Conservation (phyloP, 768 basidiomycete genomes). For the Russula earlei region DNA sequence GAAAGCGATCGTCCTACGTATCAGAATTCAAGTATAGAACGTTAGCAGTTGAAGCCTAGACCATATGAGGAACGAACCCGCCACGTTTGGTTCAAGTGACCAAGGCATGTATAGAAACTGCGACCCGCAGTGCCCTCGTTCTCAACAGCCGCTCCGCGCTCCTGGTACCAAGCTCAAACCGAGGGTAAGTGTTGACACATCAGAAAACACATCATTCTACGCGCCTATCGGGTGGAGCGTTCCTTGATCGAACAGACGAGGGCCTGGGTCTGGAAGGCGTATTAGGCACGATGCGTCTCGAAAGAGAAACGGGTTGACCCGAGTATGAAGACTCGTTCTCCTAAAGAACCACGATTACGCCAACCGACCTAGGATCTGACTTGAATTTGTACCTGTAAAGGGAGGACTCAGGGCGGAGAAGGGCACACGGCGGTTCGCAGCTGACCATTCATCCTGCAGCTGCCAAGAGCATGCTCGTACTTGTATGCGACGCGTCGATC, state of each 20-base stretch:
- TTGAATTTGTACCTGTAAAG: constrained; percentile 36
- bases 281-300: constrained; percentile 20
- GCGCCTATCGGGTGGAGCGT: constrained; percentile 69
- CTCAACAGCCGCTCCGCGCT: constrained; percentile 57
- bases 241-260: constrained; percentile 53
- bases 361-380: constrained; percentile 36
- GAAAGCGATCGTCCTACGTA: constrained; percentile 52
- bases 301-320: constrained; percentile 22
- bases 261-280: constrained; percentile 33
- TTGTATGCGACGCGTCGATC: constrained; percentile 34
- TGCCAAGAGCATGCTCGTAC: constrained; percentile 34
- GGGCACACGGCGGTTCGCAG: constrained; percentile 14
- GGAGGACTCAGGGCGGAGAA: background rate
- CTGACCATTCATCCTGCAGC: constrained; percentile 33
- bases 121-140: constrained; percentile 46
- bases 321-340: constrained; percentile 37
- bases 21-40: background rate
- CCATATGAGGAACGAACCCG: constrained; percentile 33
- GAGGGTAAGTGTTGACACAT: background rate
- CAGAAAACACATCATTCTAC: constrained; percentile 12
- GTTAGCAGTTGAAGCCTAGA: background rate
- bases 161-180: constrained; percentile 74
- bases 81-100: constrained; percentile 76
- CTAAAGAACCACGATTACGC: constrained; percentile 37
- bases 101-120: constrained; percentile 78